Base-by-base conservation (phyloP, 108 stramenopile genomes). In the Discostella pseudostelligera region DNA sequence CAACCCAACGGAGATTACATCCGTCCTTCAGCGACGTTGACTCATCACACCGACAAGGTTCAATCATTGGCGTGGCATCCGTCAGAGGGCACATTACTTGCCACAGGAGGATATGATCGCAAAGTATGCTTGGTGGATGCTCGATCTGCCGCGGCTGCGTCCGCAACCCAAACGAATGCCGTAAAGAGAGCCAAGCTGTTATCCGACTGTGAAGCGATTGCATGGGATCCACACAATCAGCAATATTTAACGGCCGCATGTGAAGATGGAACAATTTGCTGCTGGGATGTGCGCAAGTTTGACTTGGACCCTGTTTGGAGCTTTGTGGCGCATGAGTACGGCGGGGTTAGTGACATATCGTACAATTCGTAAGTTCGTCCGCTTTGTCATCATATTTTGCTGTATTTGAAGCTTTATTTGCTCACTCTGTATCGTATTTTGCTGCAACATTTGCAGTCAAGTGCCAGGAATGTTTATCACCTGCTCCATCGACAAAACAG, bases 21-120 rank as follows among this genome's bases (percentile, higher is more conserved):
- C 51, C 57, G 57, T 10, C 69, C 79, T 11, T 87, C 93, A 19
- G 75, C 82, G 8, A 96, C 98, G 13, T 84, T 95, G 56, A 86
- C 82, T 17, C 97, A 99, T 74, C 99, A 99, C 72, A 78, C 59
- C 24, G 96, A 92, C 72, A 98, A 98, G 83, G 98, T 99, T 42
- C 93, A 96, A 70, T 87, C 89, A 8, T 87, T 99, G 43, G 61
- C 81, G 39, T 98, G 96, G 95, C 96, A 97, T 83, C 94, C 95
- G 14, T 61, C 79, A 16, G 98, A 96, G 64, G 93, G 93, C 4
- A 92, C 92, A n/a, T 60, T 96, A 0, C 76, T 98, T 4, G 96
- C 94, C 3, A 91, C 96, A 8, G 97, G 93, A 14, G 84, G 88
- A 32, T 96, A 87, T 72, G 97, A 98, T 81, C 69, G 89, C 24